These are phyloP conservation scores for Hyphopichia burtonii DNA, from an alignment of 1,139 yeast species.

Conservation along the genomic window DNA sequence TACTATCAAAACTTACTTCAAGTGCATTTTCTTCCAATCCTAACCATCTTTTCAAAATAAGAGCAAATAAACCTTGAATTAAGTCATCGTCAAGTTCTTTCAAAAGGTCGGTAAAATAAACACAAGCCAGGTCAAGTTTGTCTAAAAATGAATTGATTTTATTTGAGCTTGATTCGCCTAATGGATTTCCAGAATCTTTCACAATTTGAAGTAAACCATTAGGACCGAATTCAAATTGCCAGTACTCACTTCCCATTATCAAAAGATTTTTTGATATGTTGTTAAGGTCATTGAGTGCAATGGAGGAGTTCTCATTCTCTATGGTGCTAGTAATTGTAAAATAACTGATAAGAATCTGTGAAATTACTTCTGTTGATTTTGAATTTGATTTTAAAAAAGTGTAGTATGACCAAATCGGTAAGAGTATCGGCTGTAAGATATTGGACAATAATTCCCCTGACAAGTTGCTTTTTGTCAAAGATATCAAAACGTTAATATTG, in stretches of 20 bases:
- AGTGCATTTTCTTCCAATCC: slow-evolving; percentile 6
- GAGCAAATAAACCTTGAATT: slow-evolving; percentile 50
- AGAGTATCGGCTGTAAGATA: slow-evolving; percentile 44
- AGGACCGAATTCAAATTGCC: slow-evolving; percentile 55
- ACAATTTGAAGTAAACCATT: slow-evolving; percentile 56
- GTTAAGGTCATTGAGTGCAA: slow-evolving; percentile 30
- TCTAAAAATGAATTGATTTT: slow-evolving; percentile 32
- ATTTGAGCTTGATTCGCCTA: slow-evolving; percentile 18
- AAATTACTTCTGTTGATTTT: slow-evolving; percentile 43
- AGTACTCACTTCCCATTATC: slow-evolving; percentile 42
- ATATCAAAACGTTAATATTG: slow-evolving; percentile 61
- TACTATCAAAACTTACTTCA: slow-evolving; percentile 12
- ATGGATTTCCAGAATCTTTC: slow-evolving; percentile 10
- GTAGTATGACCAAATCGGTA: slow-evolving; percentile 62
- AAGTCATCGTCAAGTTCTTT: slow-evolving; percentile 48
- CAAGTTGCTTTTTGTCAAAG: slow-evolving; percentile 56
- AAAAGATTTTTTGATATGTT: slow-evolving; percentile 43
- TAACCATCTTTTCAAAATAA: slow-evolving; percentile 57
- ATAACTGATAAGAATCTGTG: slow-evolving; percentile 48
- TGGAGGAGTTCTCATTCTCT: slow-evolving; percentile 10
- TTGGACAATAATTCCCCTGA: slow-evolving; percentile 39
- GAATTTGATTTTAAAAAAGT: slow-evolving; percentile 44
- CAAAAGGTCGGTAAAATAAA: slow-evolving; percentile 46
- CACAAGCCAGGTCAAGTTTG: slow-evolving; percentile 53
- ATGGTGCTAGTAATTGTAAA: slow-evolving; percentile 29